phyloP scores from a whole-genome alignment of 768 basidiomycete genomes.

The Filobasidium floriforme region DNA sequence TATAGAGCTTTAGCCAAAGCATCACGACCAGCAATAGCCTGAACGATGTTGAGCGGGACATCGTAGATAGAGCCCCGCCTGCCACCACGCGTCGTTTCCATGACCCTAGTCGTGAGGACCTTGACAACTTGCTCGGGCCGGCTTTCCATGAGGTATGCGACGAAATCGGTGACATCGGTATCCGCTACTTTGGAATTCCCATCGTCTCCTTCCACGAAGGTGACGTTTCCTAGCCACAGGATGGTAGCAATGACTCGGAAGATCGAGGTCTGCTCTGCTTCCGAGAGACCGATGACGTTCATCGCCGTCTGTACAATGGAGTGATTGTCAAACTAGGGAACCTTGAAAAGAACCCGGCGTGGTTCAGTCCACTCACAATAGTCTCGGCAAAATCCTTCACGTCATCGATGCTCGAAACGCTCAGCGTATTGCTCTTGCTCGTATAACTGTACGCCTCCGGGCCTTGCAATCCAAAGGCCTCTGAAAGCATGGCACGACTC shows the following conservation, averaged over 20 bases:
- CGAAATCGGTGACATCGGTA: constrained; percentile 83
- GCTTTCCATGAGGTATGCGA: constrained; percentile 86
- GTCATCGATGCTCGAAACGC: constrained; percentile 87
- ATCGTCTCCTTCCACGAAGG: constrained; percentile 78
- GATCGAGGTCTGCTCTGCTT: constrained; percentile 80
- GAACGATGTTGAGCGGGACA: constrained; percentile 81
- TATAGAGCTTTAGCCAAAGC: constrained; percentile 93
- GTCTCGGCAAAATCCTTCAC: constrained; percentile 78
- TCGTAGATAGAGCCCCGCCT: constrained; percentile 90
- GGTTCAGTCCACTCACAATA: constrained; percentile 53
- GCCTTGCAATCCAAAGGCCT: constrained; percentile 88
- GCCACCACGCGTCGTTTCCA: constrained; percentile 91
- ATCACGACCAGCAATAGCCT: constrained; percentile 79
- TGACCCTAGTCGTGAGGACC: constrained; percentile 69
- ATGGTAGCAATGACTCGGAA: constrained; percentile 84
- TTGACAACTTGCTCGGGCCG: constrained; percentile 74
- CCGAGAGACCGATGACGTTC: constrained; percentile 79
- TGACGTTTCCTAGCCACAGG: constrained; percentile 93
- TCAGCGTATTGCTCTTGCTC: constrained; percentile 80
- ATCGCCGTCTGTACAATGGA: constrained; percentile 53
- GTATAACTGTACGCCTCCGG: constrained; percentile 94
- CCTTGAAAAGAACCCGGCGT: not conserved
- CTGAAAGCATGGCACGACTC: constrained; percentile 47
- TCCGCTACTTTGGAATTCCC: constrained; percentile 78
- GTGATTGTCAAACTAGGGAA: constrained; percentile 50